These are phyloP conservation scores for Sugiyamaella xylanicola DNA, from an alignment of 1,139 yeast species.

Conservation along the genomic window DNA sequence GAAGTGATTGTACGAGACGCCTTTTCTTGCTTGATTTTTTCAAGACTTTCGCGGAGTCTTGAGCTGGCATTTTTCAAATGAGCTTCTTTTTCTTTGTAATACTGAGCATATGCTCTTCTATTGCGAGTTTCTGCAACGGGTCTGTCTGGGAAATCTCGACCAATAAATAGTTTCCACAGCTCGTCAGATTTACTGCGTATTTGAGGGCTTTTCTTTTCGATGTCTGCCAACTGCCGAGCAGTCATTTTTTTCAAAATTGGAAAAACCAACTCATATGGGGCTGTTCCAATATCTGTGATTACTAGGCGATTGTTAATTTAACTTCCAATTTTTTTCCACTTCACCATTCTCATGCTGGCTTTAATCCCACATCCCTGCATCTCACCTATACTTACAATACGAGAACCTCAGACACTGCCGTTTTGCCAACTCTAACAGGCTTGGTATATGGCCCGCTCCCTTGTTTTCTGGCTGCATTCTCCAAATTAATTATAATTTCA, in stretches of 20 bases:
- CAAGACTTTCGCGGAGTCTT: constrained; percentile 32
- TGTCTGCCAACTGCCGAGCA: constrained; percentile 33
- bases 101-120: constrained; percentile 30
- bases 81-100: constrained; percentile 33
- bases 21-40: constrained; percentile 31
- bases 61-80: constrained; percentile 34
- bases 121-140: constrained; percentile 31
- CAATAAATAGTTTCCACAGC: constrained; percentile 34
- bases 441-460: constrained; percentile 12
- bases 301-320: too few relatives aligned
- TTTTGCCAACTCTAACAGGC: constrained; percentile 22
- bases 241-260: constrained; percentile 35
- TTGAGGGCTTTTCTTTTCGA: constrained; percentile 37
- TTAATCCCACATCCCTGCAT: too few relatives aligned
- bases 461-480: neutral
- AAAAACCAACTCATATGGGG: constrained; percentile 38
- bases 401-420: constrained; percentile 23
- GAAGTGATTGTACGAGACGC: constrained; percentile 34
- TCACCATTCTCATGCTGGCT: too few relatives aligned
- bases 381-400: constrained; percentile 26
- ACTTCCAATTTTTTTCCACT: too few relatives aligned
- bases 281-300: constrained; percentile 38
- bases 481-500: too few relatives aligned
- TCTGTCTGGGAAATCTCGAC: constrained; percentile 35
- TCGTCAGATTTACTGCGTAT: constrained; percentile 30